These are phyloP conservation scores for Pseudoscleropodium purum DNA, from an alignment of 225 moss, liverwort and hornwort genomes.

Conservation along the genomic window DNA sequence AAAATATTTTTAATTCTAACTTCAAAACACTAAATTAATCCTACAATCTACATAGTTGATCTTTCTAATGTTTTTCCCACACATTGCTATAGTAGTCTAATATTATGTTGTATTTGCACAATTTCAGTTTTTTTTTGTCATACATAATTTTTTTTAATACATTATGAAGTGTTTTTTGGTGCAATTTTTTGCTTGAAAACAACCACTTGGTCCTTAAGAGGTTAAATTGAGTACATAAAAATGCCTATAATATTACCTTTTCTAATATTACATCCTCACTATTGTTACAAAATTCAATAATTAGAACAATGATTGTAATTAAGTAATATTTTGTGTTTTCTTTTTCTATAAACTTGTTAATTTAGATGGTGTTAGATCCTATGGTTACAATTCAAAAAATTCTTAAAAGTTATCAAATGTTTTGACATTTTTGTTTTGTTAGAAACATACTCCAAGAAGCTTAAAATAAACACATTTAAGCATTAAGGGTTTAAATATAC, in stretches of 20 bases:
- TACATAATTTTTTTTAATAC: not conserved
- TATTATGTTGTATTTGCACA: not conserved
- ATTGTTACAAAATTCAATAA: not conserved
- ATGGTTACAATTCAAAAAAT: too few species aligned
- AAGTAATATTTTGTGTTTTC: not conserved
- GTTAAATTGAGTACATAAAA: not conserved
- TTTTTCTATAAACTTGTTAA: not conserved
- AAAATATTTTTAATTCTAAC: not conserved
- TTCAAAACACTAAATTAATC: not conserved
- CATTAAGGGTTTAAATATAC: not conserved
- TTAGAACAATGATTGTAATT: not conserved
- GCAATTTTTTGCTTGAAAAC: not conserved
- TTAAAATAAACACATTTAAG: not conserved
- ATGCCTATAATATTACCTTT: not conserved
- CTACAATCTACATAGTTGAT: not conserved
- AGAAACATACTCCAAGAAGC: not conserved
- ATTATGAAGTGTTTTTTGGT: not conserved
- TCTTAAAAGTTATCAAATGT: not conserved
- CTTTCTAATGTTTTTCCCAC: not conserved
- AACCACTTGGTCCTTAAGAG: not conserved
- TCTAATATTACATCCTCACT: fast-evolving
- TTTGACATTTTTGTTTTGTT: not conserved
- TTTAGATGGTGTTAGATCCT: not conserved
- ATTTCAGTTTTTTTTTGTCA: not conserved
- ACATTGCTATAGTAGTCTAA: not conserved